Evolutionary conservation across 2,329 filamentous ascomycete species (phyloP).

Genomic region (Aspergillus ochraceus): DNA sequence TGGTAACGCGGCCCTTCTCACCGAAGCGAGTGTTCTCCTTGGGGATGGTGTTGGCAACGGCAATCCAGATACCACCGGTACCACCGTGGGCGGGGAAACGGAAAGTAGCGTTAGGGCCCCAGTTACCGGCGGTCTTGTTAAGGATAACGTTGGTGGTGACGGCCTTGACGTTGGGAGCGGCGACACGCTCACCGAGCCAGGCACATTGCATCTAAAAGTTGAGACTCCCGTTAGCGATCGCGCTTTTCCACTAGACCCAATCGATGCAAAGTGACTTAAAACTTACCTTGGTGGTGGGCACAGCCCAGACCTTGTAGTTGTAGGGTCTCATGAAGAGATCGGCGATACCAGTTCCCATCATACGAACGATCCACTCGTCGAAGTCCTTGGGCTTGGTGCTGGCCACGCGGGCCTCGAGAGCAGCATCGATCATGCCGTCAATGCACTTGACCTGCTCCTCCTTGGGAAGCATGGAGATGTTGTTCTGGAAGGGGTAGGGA

Average conservation of each 20-base stretch:
- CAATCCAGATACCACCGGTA: slow-evolving; percentile 98
- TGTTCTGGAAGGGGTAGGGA: slow-evolving; percentile 99
- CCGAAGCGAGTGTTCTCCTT: slow-evolving; percentile 90
- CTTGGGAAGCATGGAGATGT: slow-evolving; percentile 97
- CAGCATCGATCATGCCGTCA: slow-evolving; percentile 93
- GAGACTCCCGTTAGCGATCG: slow-evolving; percentile 9
- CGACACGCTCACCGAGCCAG: slow-evolving; percentile 98
- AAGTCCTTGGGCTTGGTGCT: slow-evolving; percentile 95
- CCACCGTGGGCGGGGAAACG: slow-evolving; percentile 94
- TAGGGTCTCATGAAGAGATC: slow-evolving; percentile 99
- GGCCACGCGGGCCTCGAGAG: slow-evolving; percentile 79
- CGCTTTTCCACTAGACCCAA: not conserved
- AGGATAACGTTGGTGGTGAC: slow-evolving; percentile 94
- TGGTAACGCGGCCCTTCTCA: slow-evolving; percentile 77
- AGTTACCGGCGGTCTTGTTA: slow-evolving; percentile 93
- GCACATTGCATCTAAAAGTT: slow-evolving; percentile 85
- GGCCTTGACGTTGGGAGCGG: slow-evolving; percentile 90
- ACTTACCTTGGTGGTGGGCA: slow-evolving; percentile 89
- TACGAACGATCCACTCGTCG: slow-evolving; percentile 96
- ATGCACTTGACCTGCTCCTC: slow-evolving; percentile 94
- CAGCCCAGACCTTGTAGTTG: slow-evolving; percentile 99
- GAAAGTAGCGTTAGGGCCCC: slow-evolving; percentile 98
- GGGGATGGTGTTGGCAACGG: slow-evolving; percentile 88
- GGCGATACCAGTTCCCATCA: slow-evolving; percentile 84
- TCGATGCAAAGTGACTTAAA: not conserved